These are phyloP conservation scores for Heliamphora exappendiculata DNA, from an alignment of 148 eudicot species.

Conservation along the genomic window DNA sequence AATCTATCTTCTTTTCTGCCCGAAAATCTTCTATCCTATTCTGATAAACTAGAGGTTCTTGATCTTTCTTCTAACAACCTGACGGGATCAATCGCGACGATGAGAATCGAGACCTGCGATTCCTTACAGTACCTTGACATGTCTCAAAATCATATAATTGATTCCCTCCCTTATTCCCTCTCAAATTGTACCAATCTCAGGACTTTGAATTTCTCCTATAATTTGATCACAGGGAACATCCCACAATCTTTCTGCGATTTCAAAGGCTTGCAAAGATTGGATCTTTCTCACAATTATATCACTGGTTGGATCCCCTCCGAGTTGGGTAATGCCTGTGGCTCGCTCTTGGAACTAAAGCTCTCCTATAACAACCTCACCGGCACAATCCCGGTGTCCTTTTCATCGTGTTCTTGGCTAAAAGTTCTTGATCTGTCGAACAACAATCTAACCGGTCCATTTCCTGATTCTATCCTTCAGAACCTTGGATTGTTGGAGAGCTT, in stretches of 20 bases:
- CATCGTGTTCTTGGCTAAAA: constrained; percentile 64
- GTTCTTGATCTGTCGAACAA: constrained; percentile 66
- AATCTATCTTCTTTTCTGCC: constrained; percentile 57
- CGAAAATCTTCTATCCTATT: constrained; percentile 28
- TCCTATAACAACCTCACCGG: constrained; percentile 66
- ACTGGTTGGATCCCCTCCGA: constrained; percentile 56
- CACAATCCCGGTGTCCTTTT: constrained; percentile 45
- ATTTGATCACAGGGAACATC: constrained; percentile 49
- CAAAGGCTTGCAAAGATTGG: constrained; percentile 47
- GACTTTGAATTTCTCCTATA: constrained; percentile 47
- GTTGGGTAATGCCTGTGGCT: constrained; percentile 54
- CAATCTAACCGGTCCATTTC: constrained; percentile 61
- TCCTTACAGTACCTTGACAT: constrained; percentile 38
- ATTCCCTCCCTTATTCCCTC: constrained; percentile 32
- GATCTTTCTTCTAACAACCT: constrained; percentile 58
- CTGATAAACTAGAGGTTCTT: constrained; percentile 42
- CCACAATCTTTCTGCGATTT: constrained; percentile 47
- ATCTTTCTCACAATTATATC: constrained; percentile 71
- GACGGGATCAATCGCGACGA: constrained; percentile 29
- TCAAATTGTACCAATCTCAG: constrained; percentile 42
- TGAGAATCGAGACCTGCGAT: constrained; percentile 33
- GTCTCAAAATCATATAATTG: constrained; percentile 46
- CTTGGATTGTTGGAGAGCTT: constrained; percentile 57
- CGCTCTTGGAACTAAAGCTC: constrained; percentile 57
- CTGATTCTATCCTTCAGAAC: constrained; percentile 41